Conservation (phyloP, 371 early-diverging fungal species). For the Paraphysoderma sedebokerense region DNA sequence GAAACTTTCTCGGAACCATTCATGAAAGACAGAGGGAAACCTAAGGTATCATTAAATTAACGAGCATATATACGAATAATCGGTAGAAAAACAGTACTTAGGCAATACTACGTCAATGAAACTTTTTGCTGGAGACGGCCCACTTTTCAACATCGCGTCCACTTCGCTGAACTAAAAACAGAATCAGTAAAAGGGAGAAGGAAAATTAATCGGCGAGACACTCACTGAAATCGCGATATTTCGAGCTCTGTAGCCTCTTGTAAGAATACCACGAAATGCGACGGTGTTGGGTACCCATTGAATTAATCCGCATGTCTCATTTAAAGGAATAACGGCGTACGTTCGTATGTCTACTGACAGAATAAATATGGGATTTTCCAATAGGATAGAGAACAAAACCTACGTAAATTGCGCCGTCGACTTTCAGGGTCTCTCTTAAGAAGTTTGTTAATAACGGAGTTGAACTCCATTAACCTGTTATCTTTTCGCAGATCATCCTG, state of each 20-base stretch:
- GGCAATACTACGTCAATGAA: too few relatives aligned
- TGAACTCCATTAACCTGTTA: conserved; percentile 89
- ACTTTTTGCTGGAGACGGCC: too few relatives aligned
- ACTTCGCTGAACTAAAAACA: too few relatives aligned
- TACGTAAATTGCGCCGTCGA: conserved; percentile 43
- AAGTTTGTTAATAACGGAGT: conserved; percentile 74
- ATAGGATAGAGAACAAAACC: too few relatives aligned
- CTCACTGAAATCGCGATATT: too few relatives aligned
- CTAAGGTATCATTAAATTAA: too few relatives aligned
- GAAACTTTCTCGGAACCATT: conserved; percentile 73
- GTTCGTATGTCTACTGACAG: conserved; percentile 89
- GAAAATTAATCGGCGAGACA: too few relatives aligned
- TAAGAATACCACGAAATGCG: conserved; percentile 47
- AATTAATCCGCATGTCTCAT: conserved; percentile 85
- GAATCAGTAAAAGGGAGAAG: too few relatives aligned
- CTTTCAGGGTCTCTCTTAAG: conserved; percentile 55
- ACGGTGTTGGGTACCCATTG: conserved; percentile 83
- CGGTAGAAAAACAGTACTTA: too few relatives aligned
- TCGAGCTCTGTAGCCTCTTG: conserved; percentile 41
- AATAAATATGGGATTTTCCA: too few relatives aligned
- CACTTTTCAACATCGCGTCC: too few relatives aligned
- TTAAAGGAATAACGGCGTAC: conserved; percentile 90
- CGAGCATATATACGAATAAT: too few relatives aligned
- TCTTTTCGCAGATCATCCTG: conserved; percentile 98
- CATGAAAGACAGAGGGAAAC: conserved; percentile 51